Evolutionary conservation across 2,329 filamentous ascomycete species (phyloP), one percentile per base, ranked within the genome.

Genomic region (Ophiostoma populinum): DNA sequence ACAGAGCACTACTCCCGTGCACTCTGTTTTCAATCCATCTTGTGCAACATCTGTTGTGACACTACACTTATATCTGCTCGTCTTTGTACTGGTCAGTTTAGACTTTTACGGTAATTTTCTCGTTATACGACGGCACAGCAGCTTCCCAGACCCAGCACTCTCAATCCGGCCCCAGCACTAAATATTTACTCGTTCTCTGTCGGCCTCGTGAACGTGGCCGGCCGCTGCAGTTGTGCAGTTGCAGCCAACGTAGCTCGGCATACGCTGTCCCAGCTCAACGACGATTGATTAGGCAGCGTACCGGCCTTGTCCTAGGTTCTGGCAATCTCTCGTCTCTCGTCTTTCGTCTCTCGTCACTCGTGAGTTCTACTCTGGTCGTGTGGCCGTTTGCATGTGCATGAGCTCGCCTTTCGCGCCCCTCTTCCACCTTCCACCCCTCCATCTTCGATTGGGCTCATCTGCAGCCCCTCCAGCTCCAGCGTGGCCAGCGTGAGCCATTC

Each of bases 371-470:
- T 17, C 32, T 17, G 8, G 32, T 19, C 34, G 18, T 38, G 9
- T 18, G 17, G 9, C 19, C 29, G 7, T 25, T 18, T 37, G 32
- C 40, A 37, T 21, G 10, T 18, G 34, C 40, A 24, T 35, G 27
- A 24, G 25, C 17, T 15, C 35, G 33, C 24, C 22, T 28, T 28
- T 16, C 16, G 18, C 29, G 25, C 21, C 17, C 6, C 35, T 19
- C 16, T 19, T 11, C 34, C 33, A 22, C 26, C 24, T 22, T n/a
- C 21, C 36, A 21, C 24, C 21, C 24, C 33, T 24, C 32, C 30
- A 18, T 30, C 36, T 26, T 38, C 36, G 29, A 36, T 37, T 40
- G 31, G 31, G 36, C 32, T 34, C 11, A 32, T 32, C 24, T 40
- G 35, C 35, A 34, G 24, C 32, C 13, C 17, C 28, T 13, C 30